Percentiles rank a stretch among this genome's conserved stretches.
Evolutionary conservation across 352 stramenopile genomes (phyloP).

Genomic region (Globisporangium spiculum): DNA sequence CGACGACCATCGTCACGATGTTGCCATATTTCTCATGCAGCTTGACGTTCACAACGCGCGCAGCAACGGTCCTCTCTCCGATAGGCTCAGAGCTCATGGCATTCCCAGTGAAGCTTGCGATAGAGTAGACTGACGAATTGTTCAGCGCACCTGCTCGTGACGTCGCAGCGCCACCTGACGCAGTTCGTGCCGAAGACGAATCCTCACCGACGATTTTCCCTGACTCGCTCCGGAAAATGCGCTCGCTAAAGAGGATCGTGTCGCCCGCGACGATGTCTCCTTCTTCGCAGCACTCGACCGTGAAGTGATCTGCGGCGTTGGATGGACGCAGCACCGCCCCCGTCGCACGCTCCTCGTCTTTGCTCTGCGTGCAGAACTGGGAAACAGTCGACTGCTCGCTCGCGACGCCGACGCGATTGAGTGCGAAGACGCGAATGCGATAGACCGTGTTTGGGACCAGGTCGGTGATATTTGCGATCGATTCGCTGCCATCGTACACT

Average conservation of each 20-base stretch:
- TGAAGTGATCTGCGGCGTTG: conserved; percentile 63
- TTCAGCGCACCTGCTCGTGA: conserved; percentile 9
- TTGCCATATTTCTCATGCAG: conserved; percentile 45
- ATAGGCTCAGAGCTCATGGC: conserved; percentile 29
- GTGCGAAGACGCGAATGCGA: conserved; percentile 74
- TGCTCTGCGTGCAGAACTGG: conserved; percentile 75
- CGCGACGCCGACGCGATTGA: conserved; percentile 58
- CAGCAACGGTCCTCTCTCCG: conserved; percentile 74
- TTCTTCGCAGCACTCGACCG: conserved; percentile 63
- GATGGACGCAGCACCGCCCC: conserved; percentile 29
- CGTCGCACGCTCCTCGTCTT: conserved; percentile 48
- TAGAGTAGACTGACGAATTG: conserved; percentile 49
- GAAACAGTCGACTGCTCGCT: conserved; percentile 78
- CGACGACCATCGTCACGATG: conserved; percentile 60
- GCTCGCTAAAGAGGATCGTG: conserved; percentile 91
- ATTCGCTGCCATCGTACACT: conserved; percentile 81
- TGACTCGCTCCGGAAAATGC: conserved; percentile 60
- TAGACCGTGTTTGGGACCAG: conserved; percentile 82
- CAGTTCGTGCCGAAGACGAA: conserved; percentile 1
- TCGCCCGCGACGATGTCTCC: conserved; percentile 87
- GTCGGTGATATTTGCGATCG: conserved; percentile 52
- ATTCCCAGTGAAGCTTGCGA: conserved; percentile 29
- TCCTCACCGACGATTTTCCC: conserved; percentile 33
- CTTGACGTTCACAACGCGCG: conserved; percentile 50
- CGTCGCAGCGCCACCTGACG: conserved; percentile 6